These are phyloP conservation scores for Neospermospora avenae DNA, from an alignment of 2,329 filamentous ascomycete genomes.

Conservation along the genomic window DNA sequence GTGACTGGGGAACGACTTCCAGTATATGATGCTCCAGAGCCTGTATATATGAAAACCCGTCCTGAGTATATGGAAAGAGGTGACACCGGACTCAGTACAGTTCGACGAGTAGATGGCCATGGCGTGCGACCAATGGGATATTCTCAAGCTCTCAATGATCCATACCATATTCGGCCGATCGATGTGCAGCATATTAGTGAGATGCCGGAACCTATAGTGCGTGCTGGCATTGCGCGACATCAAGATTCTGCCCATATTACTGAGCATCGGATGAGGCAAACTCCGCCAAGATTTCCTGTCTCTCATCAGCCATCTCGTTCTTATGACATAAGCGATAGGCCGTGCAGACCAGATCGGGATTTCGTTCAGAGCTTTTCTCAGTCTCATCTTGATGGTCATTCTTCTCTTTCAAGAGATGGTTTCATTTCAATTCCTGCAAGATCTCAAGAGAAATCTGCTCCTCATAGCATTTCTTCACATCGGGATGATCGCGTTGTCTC, in stretches of 20 bases:
- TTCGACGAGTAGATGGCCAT: conserved; percentile 11
- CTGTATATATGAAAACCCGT: conserved; percentile 17
- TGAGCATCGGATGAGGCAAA: conserved; percentile 17
- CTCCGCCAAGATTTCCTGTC: conserved; percentile 23
- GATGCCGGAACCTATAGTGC: conserved; percentile 14
- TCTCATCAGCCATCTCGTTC: conserved; percentile 26
- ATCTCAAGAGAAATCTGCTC: conserved; percentile 17
- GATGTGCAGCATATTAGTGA: conserved; percentile 13
- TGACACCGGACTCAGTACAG: conserved; percentile 14
- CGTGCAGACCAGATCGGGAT: conserved; percentile 25
- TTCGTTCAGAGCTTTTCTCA: conserved; percentile 33
- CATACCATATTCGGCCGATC: conserved; percentile 16
- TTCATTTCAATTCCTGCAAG: conserved; percentile 24
- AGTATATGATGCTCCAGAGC: conserved; percentile 28
- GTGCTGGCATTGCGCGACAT: conserved; percentile 18
- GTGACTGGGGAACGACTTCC: conserved; percentile 23
- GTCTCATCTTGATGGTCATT: conserved; percentile 27
- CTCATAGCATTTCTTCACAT: conserved; percentile 14
- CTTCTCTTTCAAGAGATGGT: conserved; percentile 22
- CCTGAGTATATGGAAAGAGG: conserved; percentile 19
- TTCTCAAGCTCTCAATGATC: conserved; percentile 13
- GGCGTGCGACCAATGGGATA: conserved; percentile 16
- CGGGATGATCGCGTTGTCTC: conserved; percentile 24
- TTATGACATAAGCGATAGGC: conserved; percentile 21
- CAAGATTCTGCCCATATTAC: conserved; percentile 16